These are phyloP conservation scores for Claviceps quebecensis DNA, from an alignment of 2,329 filamentous ascomycete species.

Conservation along the genomic window DNA sequence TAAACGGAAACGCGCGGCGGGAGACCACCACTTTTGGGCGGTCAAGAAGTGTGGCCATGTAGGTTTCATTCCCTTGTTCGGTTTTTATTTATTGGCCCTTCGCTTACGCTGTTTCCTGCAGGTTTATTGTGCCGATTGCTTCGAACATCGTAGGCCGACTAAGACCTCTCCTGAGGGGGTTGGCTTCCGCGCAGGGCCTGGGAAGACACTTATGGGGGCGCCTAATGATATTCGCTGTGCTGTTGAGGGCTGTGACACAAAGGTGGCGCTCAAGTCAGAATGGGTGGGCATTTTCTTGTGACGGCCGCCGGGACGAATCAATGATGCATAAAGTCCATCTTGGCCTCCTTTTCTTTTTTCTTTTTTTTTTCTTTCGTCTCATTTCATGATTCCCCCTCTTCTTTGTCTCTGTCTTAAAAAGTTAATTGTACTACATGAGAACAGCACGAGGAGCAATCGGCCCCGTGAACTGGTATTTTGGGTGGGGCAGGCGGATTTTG, in stretches of 20 bases:
- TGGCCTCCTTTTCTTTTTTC: not conserved
- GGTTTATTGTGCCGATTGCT: slow-evolving; percentile 52
- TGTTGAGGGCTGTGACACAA: slow-evolving; percentile 41
- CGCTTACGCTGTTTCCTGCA: slow-evolving; percentile 15
- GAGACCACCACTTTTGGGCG: slow-evolving; percentile 83
- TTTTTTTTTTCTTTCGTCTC: not conserved
- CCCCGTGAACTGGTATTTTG: not conserved
- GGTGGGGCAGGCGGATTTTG: not conserved
- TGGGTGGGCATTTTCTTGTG: slow-evolving; percentile 50
- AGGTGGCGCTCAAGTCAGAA: slow-evolving; percentile 37
- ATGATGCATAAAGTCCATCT: not conserved
- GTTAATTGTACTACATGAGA: not conserved
- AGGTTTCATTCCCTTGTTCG: slow-evolving; percentile 10
- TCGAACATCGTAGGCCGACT: slow-evolving; percentile 36
- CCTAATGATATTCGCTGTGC: slow-evolving; percentile 33
- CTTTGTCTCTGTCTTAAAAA: not conserved
- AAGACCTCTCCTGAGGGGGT: slow-evolving; percentile 19
- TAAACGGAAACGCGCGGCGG: slow-evolving; percentile 33
- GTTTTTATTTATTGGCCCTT: not conserved
- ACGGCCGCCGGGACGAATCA: not conserved
- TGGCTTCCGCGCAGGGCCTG: slow-evolving; percentile 23
- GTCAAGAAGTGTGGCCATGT: slow-evolving; percentile 88
- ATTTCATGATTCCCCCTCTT: not conserved
- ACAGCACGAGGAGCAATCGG: not conserved
- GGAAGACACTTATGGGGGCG: slow-evolving; percentile 13